Evolutionary conservation across 805 yeast species (phyloP).

Genomic region (Ogataea allantospora): DNA sequence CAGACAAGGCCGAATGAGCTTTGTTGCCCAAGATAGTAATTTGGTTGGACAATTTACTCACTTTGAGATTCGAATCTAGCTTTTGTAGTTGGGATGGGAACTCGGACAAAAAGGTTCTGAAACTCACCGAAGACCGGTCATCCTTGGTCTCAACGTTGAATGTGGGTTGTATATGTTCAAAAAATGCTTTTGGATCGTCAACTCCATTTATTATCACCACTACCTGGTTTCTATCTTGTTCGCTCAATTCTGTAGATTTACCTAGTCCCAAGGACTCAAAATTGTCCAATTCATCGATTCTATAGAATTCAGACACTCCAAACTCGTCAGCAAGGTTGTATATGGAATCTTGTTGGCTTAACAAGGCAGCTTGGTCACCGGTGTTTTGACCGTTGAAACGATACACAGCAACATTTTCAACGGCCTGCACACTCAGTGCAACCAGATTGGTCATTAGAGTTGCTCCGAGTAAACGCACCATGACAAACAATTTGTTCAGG

Average conservation of each 20-base stretch:
- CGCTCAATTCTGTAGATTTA: conserved; percentile 11
- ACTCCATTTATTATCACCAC: conserved; percentile 44
- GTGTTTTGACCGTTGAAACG: conserved; percentile 15
- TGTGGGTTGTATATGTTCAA: conserved; percentile 23
- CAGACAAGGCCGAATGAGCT: conserved; percentile 11
- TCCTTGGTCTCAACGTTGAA: conserved; percentile 23
- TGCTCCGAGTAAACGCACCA: conserved; percentile 3
- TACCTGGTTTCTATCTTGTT: conserved; percentile 30
- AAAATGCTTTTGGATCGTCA: conserved; percentile 34
- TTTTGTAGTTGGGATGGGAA: conserved; percentile 25
- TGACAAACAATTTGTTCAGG: neutral
- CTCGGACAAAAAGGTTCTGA: conserved; percentile 25
- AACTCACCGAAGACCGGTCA: conserved; percentile 19
- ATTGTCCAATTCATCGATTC: conserved; percentile 33
- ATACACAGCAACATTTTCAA: conserved; percentile 29
- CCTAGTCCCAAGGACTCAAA: conserved; percentile 22
- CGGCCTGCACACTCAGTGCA: conserved; percentile 14
- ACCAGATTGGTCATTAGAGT: conserved; percentile 1
- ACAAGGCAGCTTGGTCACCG: conserved; percentile 8
- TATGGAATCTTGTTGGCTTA: conserved; percentile 35
- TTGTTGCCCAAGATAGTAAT: conserved; percentile 24
- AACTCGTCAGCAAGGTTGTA: conserved; percentile 46
- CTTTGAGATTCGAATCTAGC: conserved; percentile 14
- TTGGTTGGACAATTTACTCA: conserved; percentile 28
- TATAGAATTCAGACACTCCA: conserved; percentile 38